Percentiles rank a stretch among this genome's conserved stretches.
Evolutionary conservation across 78 protist genomes (phyloP).

Genomic region (Bodo saltans): DNA sequence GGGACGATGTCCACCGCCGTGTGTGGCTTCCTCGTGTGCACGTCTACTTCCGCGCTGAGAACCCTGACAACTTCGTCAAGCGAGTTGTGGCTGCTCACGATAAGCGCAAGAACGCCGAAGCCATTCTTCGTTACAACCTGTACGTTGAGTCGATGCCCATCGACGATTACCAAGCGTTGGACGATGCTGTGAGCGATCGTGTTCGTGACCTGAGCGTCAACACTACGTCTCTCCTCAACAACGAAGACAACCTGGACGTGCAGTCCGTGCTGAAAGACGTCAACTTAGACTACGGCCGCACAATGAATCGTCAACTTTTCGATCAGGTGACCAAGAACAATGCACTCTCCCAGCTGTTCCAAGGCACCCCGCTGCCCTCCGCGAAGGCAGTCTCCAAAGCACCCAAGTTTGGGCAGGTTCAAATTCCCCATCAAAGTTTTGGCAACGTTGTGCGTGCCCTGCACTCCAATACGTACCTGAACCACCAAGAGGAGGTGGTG

Average conservation of each 20-base stretch:
- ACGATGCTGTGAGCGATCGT: conserved; percentile 12
- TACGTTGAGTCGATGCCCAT: conserved; percentile 72
- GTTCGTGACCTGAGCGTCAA: conserved; percentile 19
- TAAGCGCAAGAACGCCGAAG: conserved; percentile 9
- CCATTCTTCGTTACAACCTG: conserved; percentile 37
- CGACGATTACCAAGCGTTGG: conserved; percentile 49
- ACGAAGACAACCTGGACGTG: conserved; percentile 23
- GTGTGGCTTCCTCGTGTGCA: conserved; percentile 38
- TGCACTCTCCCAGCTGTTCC: conserved; percentile 18
- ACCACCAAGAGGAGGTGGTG: conserved; percentile 23
- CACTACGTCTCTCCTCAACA: conserved; percentile 10
- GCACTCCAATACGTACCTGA: conserved; percentile 8
- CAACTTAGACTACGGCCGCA: conserved; percentile 30
- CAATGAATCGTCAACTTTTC: conserved; percentile 52
- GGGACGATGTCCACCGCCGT: neutral
- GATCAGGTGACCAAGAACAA: conserved; percentile 8
- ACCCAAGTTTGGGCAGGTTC: conserved; percentile 23
- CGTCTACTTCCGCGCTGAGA: conserved; percentile 47
- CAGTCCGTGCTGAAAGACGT: conserved; percentile 40
- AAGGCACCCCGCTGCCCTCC: conserved; percentile 7
- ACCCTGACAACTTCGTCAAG: conserved; percentile 49
- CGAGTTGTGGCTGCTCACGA: conserved; percentile 51
- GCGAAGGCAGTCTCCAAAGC: neutral
- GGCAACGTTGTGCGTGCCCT: neutral
- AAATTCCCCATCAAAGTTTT: neutral